Evolutionary conservation across 768 basidiomycete species (phyloP), one percentile per base, ranked within the genome.

Genomic region (Cystobasidium ongulense): DNA sequence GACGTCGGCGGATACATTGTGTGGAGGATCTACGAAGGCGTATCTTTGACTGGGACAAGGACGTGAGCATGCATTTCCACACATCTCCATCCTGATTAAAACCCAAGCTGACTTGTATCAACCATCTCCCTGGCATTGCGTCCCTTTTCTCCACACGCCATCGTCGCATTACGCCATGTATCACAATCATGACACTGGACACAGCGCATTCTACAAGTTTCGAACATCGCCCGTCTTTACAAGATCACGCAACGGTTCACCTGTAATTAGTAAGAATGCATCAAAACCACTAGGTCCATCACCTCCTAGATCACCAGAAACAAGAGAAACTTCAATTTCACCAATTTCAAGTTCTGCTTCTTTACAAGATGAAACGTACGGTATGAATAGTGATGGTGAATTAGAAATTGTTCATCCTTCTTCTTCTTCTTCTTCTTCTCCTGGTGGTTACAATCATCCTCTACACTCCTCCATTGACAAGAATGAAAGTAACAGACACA

Each of bases 131-230:
- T 57, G 21, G 18, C 25, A 17, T n/a, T n/a, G n/a, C n/a, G n/a
- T n/a, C n/a, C n/a, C n/a, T n/a, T n/a, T n/a, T n/a, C n/a, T n/a
- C n/a, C n/a, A n/a, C n/a, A n/a, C n/a, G n/a, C n/a, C n/a, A n/a
- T n/a, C n/a, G n/a, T n/a, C n/a, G n/a, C n/a, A n/a, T n/a, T n/a
- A n/a, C n/a, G n/a, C n/a, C n/a, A n/a, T n/a, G n/a, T n/a, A n/a
- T n/a, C n/a, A n/a, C n/a, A n/a, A n/a, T n/a, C n/a, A n/a, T n/a
- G n/a, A n/a, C n/a, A n/a, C n/a, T n/a, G n/a, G n/a, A n/a, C n/a
- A n/a, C 50, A 71, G 68, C 4, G 68, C 68, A n/a, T 71, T 71
- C 53, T 71, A 71, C 54, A 71, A 71, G 35, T 71, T 71, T 35
- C 50, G 53, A 59, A 54, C 50, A 3, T 71, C 68, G 15, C 68